These are phyloP conservation scores for Eucalyptus camaldulensis DNA, from an alignment of 345 rosid genomes.

Conservation along the genomic window DNA sequence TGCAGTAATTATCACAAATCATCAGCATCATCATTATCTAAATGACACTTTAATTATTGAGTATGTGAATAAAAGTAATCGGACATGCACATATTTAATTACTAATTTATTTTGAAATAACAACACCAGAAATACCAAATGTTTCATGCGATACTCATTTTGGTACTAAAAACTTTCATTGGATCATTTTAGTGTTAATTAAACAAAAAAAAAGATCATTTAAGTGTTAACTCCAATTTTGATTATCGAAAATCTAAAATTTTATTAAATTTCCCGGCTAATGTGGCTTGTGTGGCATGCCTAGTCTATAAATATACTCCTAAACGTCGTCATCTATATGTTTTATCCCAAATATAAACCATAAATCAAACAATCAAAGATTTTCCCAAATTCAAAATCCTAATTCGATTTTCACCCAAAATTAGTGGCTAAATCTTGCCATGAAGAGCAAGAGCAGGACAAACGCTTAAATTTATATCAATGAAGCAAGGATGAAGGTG, in stretches of 20 bases:
- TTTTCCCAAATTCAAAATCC: not conserved
- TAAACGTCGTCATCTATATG: not conserved
- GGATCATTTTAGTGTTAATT: no score
- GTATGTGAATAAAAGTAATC: not conserved
- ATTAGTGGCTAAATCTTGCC: not conserved
- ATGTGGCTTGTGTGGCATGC: not conserved
- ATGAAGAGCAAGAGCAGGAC: not conserved
- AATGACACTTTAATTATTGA: not conserved
- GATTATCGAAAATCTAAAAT: no score
- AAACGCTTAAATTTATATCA: no score
- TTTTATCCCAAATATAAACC: no score
- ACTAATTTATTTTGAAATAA: no score
- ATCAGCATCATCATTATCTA: not conserved
- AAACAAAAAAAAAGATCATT: no score
- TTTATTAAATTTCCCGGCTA: no score
- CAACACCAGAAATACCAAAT: fast-evolving
- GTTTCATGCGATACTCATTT: no score
- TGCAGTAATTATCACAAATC: not conserved
- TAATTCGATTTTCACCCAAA: not conserved
- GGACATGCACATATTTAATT: not conserved
- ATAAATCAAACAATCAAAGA: no score
- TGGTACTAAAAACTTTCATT: no score
- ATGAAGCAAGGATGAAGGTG: not conserved
- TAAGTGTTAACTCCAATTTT: not conserved
- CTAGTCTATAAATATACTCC: not conserved